Evolutionary conservation across 371 early-diverging fungal species (phyloP), one percentile per base, ranked within the genome.

Genomic region (Syncephalastrum monosporum): DNA sequence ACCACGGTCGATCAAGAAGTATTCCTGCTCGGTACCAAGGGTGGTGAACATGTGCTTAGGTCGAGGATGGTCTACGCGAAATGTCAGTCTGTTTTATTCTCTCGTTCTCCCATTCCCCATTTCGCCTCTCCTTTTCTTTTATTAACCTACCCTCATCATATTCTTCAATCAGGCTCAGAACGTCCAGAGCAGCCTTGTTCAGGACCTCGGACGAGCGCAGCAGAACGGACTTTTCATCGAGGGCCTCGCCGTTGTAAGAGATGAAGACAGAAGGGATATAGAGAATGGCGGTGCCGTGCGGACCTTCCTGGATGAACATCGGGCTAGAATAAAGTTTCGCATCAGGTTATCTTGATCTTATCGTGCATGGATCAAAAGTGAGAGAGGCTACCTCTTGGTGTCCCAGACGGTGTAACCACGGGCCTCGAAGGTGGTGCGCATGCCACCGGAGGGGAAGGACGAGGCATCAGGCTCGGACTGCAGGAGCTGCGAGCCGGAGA

Each of bases 361-460:
- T 21, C 17, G 16, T 47, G 27, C 21, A 48, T 53, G 43, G 21
- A 16, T 19, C 21, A 48, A 33, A 33, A 33, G 38, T 10, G 38
- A 33, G 2, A 10, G 38, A 74, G 74, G 19, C 55, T 71, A 79
- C 79, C 79, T 79, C 68, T 76, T 90, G 42, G 97, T 94, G 75
- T 97, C 97, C 99, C 99, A 98, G 69, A 96, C 92, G 63, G 97
- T 98, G 85, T 98, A 98, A 60, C 99, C 97, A 75, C 97, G 93
- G 56, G 97, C 99, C 83, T 98, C 97, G 72, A 98, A 98, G 55
- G 99, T 98, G 60, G 92, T 82, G 65, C 97, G 89, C 88, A 96
- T 92, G 67, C 99, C 97, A 71, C 99, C 99, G 58, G 92, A 93
- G 60, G 99, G 99, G 89, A 98, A 98, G 48, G 94, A 93, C n/a